Evolutionary conservation across 148 eudicot genomes (phyloP), one percentile per base, ranked within the genome.

Genomic region (Chenopodium berlandieri): DNA sequence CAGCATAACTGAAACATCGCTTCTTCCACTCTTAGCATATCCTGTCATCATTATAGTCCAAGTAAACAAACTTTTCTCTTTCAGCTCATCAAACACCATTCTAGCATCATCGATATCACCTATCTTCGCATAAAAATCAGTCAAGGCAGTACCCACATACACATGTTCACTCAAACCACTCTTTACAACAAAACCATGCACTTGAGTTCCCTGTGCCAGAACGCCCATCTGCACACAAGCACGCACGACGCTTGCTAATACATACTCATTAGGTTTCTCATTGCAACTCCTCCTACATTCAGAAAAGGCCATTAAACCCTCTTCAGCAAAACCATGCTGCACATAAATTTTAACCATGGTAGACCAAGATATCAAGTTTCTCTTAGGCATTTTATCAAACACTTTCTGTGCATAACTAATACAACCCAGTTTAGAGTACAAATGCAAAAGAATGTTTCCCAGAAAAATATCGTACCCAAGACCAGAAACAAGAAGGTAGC

Each of bases 41-140:
- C 92, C 97, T 0, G 83, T 72, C 56, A 92, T 86, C 79, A 92
- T 86, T 5, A 87, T 76, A 27, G 97, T 91, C 94, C 94, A 91
- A 30, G 92, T 80, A 75, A 90, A 92, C 46, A 86, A 84, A 79
- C 83, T 87, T 75, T 87, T 92, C 77, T 82, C 73, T 8, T n/a
- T 73, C 65, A 92, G 65, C 58, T 77, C 86, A 73, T 91, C 92
- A 74, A 91, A 92, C 79, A 86, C 83, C 58, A 83, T 50, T 76
- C 83, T 83, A 60, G 97, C 94, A 79, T 82, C 78, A 71, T 86
- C 86, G 16, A 92, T 40, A 3, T 85, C 74, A 4, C 88, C 85
- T 12, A 69, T 50, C 78, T 91, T 92, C 0, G 85, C 82, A 81
- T 92, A 92, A 75, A 92, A 87, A 81, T 91, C 92, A 63, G 91